Conservation (phyloP, 1,284 basidiomycete species). For the Melampsora medusae region DNA sequence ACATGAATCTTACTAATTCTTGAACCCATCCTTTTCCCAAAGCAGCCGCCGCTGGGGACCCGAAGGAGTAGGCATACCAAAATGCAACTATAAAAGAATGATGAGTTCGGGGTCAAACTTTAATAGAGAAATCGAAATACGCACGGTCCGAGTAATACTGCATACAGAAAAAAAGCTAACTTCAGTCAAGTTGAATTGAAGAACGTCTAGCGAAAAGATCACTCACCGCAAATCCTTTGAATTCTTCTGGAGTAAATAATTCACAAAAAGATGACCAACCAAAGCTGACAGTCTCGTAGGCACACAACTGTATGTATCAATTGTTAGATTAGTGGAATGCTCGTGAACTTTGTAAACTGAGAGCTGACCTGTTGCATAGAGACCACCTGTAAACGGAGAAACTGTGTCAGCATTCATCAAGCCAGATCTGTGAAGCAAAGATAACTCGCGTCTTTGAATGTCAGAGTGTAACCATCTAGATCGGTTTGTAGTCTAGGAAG, state of each 20-base stretch:
- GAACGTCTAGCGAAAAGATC: constrained; percentile 13
- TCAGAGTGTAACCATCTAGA: constrained; percentile 67
- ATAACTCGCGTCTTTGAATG: constrained; percentile 65
- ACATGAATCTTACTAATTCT: constrained; percentile 50
- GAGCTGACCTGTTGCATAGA: constrained; percentile 59
- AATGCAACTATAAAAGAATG: constrained; percentile 23
- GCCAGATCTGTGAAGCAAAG: constrained; percentile 46
- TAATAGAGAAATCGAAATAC: not conserved
- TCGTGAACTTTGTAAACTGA: constrained; percentile 58
- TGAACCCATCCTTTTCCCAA: constrained; percentile 58
- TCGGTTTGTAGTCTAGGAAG: constrained; percentile 64
- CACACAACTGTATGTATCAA: constrained; percentile 46
- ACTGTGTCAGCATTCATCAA: constrained; percentile 57
- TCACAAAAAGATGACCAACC: constrained; percentile 60
- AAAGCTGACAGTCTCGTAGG: constrained; percentile 56
- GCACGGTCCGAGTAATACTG: constrained; percentile 54
- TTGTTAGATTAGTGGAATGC: not conserved
- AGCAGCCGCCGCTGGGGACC: constrained; percentile 55
- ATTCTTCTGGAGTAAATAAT: constrained; percentile 67
- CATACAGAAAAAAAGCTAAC: not conserved
- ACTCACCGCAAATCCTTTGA: constrained; percentile 65
- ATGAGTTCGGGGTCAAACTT: not conserved
- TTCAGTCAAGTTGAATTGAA: constrained; percentile 53
- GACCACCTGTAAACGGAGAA: constrained; percentile 21
- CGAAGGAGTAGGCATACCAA: constrained; percentile 48